Conservation (phyloP, 2,329 filamentous ascomycete species). For the Aspergillus felis region DNA sequence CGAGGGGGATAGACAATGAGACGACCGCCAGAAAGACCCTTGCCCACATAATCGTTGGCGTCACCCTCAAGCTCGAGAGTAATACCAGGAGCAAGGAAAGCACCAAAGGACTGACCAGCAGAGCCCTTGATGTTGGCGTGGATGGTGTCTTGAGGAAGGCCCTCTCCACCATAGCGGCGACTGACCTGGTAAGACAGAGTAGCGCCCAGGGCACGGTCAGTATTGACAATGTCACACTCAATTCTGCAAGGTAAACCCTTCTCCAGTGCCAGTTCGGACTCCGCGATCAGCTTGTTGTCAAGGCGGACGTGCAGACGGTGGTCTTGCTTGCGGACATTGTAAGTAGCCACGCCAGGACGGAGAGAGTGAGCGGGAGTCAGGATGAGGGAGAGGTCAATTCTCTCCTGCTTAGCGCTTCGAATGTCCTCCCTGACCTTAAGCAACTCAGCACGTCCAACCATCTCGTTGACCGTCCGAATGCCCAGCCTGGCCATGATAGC, state of each 20-base stretch:
- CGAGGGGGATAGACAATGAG: conserved; percentile 91
- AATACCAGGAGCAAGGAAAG: conserved; percentile 86
- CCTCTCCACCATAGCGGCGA: conserved; percentile 83
- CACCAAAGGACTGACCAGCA: conserved; percentile 93
- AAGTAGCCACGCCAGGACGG: conserved; percentile 88
- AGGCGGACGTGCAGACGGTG: conserved; percentile 88
- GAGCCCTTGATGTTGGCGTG: conserved; percentile 96
- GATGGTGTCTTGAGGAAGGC: conserved; percentile 86
- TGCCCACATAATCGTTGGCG: conserved; percentile 94
- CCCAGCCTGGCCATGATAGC: conserved; percentile 96
- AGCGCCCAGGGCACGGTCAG: conserved; percentile 87
- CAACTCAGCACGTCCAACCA: conserved; percentile 89
- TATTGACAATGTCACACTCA: conserved; percentile 95
- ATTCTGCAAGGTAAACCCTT: conserved; percentile 91
- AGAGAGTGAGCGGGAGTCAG: conserved; percentile 94
- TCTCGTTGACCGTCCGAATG: conserved; percentile 93
- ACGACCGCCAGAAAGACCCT: conserved; percentile 88
- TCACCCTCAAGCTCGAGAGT: conserved; percentile 95
- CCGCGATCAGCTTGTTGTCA: conserved; percentile 95
- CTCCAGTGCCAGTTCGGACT: conserved; percentile 89
- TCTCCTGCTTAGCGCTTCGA: conserved; percentile 81
- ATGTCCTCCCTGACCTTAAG: conserved; percentile 85
- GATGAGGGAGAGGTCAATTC: conserved; percentile 89
- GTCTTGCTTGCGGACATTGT: conserved; percentile 97
- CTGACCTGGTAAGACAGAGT: conserved; percentile 95